Evolutionary conservation across 345 rosid genomes (phyloP).

Genomic region (Erodium maritimum): DNA sequence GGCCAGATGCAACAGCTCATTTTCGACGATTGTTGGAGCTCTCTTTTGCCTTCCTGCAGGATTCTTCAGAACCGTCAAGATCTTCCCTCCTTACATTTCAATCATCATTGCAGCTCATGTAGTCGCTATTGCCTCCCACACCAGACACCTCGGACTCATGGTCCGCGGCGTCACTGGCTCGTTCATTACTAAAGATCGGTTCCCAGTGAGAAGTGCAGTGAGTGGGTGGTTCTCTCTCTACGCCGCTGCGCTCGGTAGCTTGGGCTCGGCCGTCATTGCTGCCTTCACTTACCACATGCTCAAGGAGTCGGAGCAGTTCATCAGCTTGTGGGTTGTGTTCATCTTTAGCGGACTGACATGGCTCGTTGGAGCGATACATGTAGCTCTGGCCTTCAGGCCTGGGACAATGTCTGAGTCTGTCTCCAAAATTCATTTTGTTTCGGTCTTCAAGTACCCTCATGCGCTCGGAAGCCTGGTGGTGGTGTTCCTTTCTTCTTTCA

Average conservation of each 20-base stretch:
- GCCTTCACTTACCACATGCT: conserved; percentile 50
- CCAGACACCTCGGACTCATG: conserved; percentile 42
- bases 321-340: conserved; percentile 47
- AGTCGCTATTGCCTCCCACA: conserved; percentile 36
- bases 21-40: conserved; percentile 33
- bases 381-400: conserved; percentile 12
- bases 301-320: conserved; percentile 8
- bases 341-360: conserved; percentile 51
- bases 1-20: conserved; percentile 21
- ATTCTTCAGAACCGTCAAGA: conserved; percentile 25
- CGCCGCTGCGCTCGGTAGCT: conserved; percentile 31
- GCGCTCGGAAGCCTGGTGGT: conserved; percentile 7
- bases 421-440: background rate
- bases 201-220: conserved; percentile 21
- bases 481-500: conserved; percentile 8
- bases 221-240: conserved; percentile 46
- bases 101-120: conserved; percentile 25
- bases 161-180: conserved; percentile 29
- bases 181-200: conserved; percentile 12
- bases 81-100: conserved; percentile 37
- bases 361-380: conserved; percentile 32
- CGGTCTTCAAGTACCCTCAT: conserved; percentile 1
- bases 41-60: conserved; percentile 47
- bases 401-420: background rate
- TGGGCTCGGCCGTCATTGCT: conserved; percentile 38